phyloP scores from a whole-genome alignment of 257 asterid species.

The Voacanga thouarsii region DNA sequence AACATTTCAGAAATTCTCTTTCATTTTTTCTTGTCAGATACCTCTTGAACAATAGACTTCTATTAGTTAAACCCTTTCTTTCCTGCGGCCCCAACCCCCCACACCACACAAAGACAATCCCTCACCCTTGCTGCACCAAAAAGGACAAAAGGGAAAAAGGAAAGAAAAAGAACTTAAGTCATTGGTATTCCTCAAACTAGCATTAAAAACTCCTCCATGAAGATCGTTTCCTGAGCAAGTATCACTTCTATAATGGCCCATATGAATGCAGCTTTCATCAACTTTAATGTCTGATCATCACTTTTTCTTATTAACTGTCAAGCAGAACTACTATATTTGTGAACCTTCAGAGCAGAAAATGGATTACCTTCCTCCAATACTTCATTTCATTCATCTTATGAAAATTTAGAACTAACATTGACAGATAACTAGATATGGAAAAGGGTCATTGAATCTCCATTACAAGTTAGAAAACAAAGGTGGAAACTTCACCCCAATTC shows the following conservation, averaged over 20 bases:
- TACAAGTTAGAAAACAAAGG: not conserved
- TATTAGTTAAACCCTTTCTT: not conserved
- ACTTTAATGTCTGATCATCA: not conserved
- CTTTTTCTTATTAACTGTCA: not conserved
- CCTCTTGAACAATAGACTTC: not conserved
- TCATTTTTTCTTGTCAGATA: too few relatives aligned
- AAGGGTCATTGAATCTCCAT: not conserved
- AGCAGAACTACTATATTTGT: not conserved
- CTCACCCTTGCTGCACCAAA: too few relatives aligned
- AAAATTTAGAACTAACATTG: not conserved
- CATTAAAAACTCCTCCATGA: not conserved
- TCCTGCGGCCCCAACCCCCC: too few relatives aligned
- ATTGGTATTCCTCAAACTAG: not conserved
- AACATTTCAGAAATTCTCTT: too few relatives aligned
- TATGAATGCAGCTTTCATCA: not conserved
- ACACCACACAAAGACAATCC: too few relatives aligned
- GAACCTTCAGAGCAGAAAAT: not conserved
- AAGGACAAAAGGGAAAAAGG: not conserved
- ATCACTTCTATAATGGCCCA: not conserved
- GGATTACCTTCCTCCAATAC: not conserved
- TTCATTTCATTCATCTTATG: not conserved
- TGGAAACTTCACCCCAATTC: not conserved
- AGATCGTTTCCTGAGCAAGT: not conserved
- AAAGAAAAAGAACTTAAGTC: not conserved
- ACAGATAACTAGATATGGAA: not conserved